These are phyloP conservation scores for Pleurotus salmoneostramineus DNA, from an alignment of 768 basidiomycete species.

Conservation along the genomic window DNA sequence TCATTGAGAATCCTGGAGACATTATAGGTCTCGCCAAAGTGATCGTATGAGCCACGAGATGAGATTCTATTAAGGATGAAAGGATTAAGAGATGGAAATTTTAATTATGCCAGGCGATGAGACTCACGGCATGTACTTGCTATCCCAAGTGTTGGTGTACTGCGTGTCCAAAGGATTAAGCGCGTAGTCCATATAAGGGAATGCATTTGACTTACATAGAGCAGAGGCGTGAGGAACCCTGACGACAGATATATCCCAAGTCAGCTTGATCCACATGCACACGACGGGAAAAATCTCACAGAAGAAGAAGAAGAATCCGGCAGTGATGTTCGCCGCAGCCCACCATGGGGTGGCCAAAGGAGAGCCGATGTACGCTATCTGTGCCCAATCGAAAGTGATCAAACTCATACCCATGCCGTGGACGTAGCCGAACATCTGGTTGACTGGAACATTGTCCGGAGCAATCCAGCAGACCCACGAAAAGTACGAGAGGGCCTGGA, in stretches of 20 bases:
- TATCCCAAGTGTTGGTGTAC: conserved; percentile 64
- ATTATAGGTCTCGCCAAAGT: conserved; percentile 55
- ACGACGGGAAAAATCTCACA: conserved; percentile 10
- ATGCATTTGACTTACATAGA: conserved; percentile 41
- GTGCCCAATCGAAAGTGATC: conserved; percentile 78
- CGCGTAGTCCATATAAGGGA: neutral
- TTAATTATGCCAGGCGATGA: neutral
- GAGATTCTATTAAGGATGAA: conserved; percentile 36
- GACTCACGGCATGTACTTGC: conserved; percentile 52
- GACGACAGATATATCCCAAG: neutral
- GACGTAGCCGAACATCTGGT: conserved; percentile 71
- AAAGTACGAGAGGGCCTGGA: conserved; percentile 61
- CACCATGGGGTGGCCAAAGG: conserved; percentile 65
- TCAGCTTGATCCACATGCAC: neutral
- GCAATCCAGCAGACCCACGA: conserved; percentile 63
- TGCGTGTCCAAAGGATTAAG: conserved; percentile 13
- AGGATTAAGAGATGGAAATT: neutral
- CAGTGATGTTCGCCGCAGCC: conserved; percentile 46
- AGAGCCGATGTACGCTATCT: conserved; percentile 51
- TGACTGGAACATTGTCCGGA: conserved; percentile 62
- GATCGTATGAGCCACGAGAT: conserved; percentile 63
- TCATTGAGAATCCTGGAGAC: conserved; percentile 51
- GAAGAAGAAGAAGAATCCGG: conserved; percentile 15
- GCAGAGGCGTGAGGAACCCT: conserved; percentile 56
- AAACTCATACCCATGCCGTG: conserved; percentile 65